These are phyloP conservation scores for Diospyros lotus DNA, from an alignment of 148 eudicot species.

Conservation along the genomic window DNA sequence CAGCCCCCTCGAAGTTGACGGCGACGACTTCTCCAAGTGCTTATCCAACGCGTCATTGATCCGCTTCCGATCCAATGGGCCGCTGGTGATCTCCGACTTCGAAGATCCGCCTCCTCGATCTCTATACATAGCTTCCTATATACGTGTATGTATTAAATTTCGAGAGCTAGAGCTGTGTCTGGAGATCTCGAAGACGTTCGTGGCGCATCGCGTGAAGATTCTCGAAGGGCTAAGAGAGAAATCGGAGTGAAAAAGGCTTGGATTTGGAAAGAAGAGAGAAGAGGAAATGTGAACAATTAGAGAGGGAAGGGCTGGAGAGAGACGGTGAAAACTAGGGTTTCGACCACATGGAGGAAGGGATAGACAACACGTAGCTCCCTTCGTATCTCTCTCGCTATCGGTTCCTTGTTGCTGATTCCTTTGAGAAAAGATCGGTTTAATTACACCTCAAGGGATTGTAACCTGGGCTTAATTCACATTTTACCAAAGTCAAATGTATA, in stretches of 20 bases:
- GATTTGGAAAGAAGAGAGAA: not conserved
- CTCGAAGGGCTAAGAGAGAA: too few species aligned
- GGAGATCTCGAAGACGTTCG: not conserved
- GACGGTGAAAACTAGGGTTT: not conserved
- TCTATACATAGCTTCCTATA: constrained; percentile 27
- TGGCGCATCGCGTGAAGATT: too few species aligned
- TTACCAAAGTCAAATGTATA: too few species aligned
- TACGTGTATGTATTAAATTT: not conserved
- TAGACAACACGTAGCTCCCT: not conserved
- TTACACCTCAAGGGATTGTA: too few species aligned
- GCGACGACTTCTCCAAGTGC: constrained; percentile 55
- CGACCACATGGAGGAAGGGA: not conserved
- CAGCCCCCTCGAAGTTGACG: constrained; percentile 54
- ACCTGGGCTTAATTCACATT: too few species aligned
- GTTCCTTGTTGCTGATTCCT: too few species aligned
- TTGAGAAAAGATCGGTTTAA: too few species aligned
- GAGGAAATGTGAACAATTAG: not conserved
- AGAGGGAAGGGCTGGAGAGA: too few species aligned
- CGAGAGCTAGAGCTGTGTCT: constrained; percentile 23
- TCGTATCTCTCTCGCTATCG: too few species aligned
- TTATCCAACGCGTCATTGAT: constrained; percentile 64
- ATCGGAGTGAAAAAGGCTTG: too few species aligned
- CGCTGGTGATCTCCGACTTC: constrained; percentile 33
- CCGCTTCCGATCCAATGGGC: constrained; percentile 58
- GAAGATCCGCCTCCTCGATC: constrained; percentile 35